A percentile compares a stretch with the other conserved stretches of the same genome.
These are phyloP conservation scores for Russula emetica DNA, from an alignment of 768 basidiomycete species.

Conservation along the genomic window DNA sequence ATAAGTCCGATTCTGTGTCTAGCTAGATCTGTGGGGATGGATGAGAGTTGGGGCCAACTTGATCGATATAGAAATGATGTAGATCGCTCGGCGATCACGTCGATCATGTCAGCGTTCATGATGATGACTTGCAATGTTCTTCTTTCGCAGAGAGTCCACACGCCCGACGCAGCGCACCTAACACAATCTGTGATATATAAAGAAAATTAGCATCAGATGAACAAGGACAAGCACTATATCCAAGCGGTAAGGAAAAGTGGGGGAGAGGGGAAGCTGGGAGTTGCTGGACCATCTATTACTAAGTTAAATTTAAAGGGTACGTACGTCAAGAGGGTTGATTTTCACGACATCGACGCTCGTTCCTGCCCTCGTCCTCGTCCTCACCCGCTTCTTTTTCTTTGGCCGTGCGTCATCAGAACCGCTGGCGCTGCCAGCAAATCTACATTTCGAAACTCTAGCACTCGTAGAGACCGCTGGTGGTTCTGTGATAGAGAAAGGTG, in stretches of 20 bases:
- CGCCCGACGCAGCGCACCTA: conserved; percentile 13
- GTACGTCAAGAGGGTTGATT: conserved; percentile 6
- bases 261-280: no score
- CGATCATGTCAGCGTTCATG: background rate
- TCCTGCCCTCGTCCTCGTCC: background rate
- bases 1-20: background rate
- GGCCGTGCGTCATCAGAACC: background rate
- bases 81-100: background rate
- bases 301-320: background rate
- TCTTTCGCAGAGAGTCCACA: background rate
- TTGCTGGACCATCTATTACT: no score
- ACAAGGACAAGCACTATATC: no score
- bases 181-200: background rate
- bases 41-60: background rate
- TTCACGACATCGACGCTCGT: background rate
- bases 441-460: background rate
- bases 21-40: background rate
- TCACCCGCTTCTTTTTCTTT: background rate
- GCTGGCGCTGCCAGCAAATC: background rate
- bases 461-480: background rate
- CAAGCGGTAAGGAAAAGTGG: no score
- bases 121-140: background rate
- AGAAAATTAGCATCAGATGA: background rate
- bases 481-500: background rate
- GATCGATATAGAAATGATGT: background rate